Conservation (phyloP, 2,329 filamentous ascomycete genomes). For the Apiospora koreana region DNA sequence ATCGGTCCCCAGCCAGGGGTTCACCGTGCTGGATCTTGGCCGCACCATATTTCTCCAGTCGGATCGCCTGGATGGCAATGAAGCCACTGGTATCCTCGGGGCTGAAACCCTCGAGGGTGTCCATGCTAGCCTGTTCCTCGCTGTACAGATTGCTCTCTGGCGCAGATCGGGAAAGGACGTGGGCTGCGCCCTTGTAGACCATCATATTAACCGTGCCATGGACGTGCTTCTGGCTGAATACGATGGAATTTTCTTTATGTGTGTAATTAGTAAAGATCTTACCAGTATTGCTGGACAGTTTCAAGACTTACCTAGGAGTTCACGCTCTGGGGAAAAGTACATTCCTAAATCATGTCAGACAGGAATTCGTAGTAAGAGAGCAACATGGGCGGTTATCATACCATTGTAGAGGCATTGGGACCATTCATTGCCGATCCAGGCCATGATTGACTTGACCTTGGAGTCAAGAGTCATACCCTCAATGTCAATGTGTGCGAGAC, state of each 20-base stretch:
- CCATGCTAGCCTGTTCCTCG: slow-evolving; percentile 51
- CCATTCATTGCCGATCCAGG: slow-evolving; percentile 33
- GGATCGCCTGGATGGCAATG: slow-evolving; percentile 65
- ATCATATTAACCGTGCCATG: slow-evolving; percentile 40
- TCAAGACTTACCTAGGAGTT: slow-evolving; percentile 38
- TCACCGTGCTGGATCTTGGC: slow-evolving; percentile 17
- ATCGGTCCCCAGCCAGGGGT: not conserved
- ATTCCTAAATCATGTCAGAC: slow-evolving; percentile 31
- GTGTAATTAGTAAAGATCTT: not conserved
- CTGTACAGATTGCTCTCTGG: slow-evolving; percentile 53
- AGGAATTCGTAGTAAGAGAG: slow-evolving; percentile 32
- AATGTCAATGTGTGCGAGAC: slow-evolving; percentile 42
- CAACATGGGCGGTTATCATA: slow-evolving; percentile 9
- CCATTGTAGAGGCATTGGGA: slow-evolving; percentile 45
- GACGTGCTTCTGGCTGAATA: slow-evolving; percentile 56
- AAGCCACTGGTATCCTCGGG: slow-evolving; percentile 50
- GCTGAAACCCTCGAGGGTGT: slow-evolving; percentile 45
- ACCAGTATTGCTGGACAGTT: slow-evolving; percentile 32
- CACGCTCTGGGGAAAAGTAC: slow-evolving; percentile 54
- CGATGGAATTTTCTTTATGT: slow-evolving; percentile 54
- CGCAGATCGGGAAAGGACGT: slow-evolving; percentile 42
- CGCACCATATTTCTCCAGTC: slow-evolving; percentile 36
- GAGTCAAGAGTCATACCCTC: slow-evolving; percentile 59
- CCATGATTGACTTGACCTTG: slow-evolving; percentile 39
- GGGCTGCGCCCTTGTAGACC: slow-evolving; percentile 43